A percentile compares a stretch with the other conserved stretches of the same genome.
phyloP scores from a whole-genome alignment of 345 rosid species.

The Hibiscus mutabilis region DNA sequence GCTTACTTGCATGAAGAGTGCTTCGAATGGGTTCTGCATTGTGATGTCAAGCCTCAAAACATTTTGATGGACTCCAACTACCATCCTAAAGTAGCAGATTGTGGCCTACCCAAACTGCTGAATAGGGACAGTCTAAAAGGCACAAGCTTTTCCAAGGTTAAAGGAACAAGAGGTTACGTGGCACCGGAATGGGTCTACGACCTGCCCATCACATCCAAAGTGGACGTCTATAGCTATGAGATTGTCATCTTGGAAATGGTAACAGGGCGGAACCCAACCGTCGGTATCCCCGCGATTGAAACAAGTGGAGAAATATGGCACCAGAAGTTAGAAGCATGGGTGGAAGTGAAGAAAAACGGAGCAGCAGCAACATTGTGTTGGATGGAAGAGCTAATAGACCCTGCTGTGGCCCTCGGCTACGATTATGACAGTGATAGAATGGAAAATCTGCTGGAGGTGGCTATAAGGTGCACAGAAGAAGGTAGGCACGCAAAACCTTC shows the following conservation, averaged over 20 bases:
- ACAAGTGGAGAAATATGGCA: conserved; percentile 9
- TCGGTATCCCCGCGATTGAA: conserved; percentile 6
- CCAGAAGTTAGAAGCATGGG: no score
- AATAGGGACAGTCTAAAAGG: neutral
- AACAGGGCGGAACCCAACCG: neutral
- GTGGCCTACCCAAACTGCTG: conserved; percentile 18
- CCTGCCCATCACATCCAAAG: conserved; percentile 30
- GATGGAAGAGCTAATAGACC: conserved; percentile 3
- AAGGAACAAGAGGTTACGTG: conserved; percentile 31
- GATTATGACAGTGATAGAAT: neutral
- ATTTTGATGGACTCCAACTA: conserved; percentile 16
- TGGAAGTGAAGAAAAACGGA: conserved; percentile 9
- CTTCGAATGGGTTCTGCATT: no score
- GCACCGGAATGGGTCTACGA: conserved; percentile 27
- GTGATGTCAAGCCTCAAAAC: no score
- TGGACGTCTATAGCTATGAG: conserved; percentile 35
- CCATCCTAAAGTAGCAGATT: conserved; percentile 22
- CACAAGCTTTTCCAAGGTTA: conserved; percentile 8
- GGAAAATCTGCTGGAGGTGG: conserved; percentile 3
- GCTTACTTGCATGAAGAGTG: no score
- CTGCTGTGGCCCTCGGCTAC: neutral
- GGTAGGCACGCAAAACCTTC: conserved; percentile 4
- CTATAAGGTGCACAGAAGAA: neutral
- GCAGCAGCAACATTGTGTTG: neutral
- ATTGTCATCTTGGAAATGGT: conserved; percentile 31